A percentile compares a stretch with the other conserved stretches of the same genome.
These are phyloP conservation scores for Pseudodiploospora longispora DNA, from an alignment of 2,329 filamentous ascomycete genomes.

Conservation along the genomic window DNA sequence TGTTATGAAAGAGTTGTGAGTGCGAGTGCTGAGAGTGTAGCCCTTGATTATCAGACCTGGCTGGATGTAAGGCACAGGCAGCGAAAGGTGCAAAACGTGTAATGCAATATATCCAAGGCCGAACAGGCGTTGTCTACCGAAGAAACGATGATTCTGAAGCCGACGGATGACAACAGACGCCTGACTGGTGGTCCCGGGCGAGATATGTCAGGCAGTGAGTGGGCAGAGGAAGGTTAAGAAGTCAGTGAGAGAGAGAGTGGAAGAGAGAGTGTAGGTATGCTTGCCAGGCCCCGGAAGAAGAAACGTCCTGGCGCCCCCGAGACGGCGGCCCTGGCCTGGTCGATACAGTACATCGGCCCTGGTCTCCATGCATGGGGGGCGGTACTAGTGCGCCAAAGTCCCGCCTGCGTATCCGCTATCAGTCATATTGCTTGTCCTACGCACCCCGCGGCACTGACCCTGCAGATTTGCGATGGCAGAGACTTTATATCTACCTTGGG, in stretches of 20 bases:
- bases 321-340: conserved; percentile 28
- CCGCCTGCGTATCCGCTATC: conserved; percentile 17
- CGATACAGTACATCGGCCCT: conserved; percentile 20
- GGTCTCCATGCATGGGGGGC: conserved; percentile 29
- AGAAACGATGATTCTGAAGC: no score
- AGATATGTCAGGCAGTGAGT: conserved; percentile 6
- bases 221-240: conserved; percentile 12
- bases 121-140: no score
- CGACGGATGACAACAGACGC: no score
- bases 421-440: not conserved
- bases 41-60: no score
- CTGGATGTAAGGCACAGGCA: no score
- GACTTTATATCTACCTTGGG: conserved; percentile 25
- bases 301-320: conserved; percentile 30
- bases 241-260: conserved; percentile 28
- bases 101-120: no score
- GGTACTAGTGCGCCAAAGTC: conserved; percentile 22
- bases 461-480: conserved; percentile 7
- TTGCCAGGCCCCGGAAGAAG: conserved; percentile 27
- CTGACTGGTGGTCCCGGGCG: no score
- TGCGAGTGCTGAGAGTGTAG: no score
- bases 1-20: not conserved
- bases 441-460: not conserved
- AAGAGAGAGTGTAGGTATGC: conserved; percentile 20
- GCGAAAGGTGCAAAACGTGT: no score